A percentile compares a stretch with the other conserved stretches of the same genome.
Conservation (phyloP, 129 eudicot species). For the Chrysanthemum makinoi region DNA sequence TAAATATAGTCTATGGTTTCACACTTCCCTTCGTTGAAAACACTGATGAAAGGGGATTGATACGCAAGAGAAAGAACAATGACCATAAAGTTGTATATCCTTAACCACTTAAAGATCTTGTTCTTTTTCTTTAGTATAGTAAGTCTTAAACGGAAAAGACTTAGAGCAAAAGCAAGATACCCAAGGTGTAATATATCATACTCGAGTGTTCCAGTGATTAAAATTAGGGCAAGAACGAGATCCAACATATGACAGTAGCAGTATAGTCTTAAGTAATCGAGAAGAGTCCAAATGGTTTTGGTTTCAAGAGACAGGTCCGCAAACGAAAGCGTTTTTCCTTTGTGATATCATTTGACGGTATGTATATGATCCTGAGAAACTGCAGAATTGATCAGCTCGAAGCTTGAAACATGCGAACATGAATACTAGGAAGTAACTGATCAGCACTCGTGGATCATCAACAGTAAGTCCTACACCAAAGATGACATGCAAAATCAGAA, state of each 20-base stretch:
- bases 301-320: conserved; percentile 98
- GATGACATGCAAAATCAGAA: conserved; percentile 2
- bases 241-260: conserved; percentile 97
- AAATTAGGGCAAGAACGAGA: conserved; percentile 83
- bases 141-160: conserved; percentile 81
- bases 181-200: conserved; percentile 96
- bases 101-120: conserved; percentile 79
- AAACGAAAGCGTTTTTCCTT: conserved; percentile 82
- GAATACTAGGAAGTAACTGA: conserved; percentile 81
- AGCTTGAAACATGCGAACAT: conserved; percentile 86
- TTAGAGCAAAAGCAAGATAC: conserved; percentile 89
- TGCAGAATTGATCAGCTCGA: conserved; percentile 78
- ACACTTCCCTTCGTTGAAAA: conserved; percentile 69
- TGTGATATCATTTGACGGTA: conserved; percentile 88
- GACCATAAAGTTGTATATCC: conserved; percentile 86
- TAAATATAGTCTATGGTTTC: conserved; percentile 80
- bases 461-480: conserved; percentile 68
- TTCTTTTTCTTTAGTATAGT: conserved; percentile 89
- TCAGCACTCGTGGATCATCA: conserved; percentile 91
- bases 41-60: conserved; percentile 91
- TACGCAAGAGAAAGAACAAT: conserved; percentile 95
- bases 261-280: conserved; percentile 89
- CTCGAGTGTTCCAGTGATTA: conserved; percentile 94
- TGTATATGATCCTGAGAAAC: conserved; percentile 76
- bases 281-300: conserved; percentile 95